Evolutionary conservation across 202 grass and related monocot genomes (phyloP), one percentile per base, ranked within the genome.

Genomic region (Panicum virgatum): DNA sequence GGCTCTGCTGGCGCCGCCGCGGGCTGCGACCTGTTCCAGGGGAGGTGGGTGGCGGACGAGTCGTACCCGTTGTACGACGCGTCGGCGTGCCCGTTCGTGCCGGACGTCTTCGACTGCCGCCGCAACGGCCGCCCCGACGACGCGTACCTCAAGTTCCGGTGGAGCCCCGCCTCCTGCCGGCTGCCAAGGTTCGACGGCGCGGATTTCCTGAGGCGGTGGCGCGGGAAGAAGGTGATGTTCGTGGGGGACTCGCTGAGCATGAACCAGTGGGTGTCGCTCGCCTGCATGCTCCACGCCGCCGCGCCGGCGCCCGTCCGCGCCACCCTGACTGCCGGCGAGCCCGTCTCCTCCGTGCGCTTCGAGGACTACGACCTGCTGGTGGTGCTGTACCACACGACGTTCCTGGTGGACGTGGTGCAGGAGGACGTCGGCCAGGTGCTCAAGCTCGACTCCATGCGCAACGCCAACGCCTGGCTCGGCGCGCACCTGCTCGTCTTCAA

Each of bases 401-500:
- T 81, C 86, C 75, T 93, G 22, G 88, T 93, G 27, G 88, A 93
- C 82, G 78, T 93, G 1, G 88, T 81, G 16, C 7, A 22, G 36
- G 78, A 80, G 65, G 61, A 63, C 6, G 16, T 74, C 37, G 88
- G 88, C 0, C 75, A 88, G 18, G 88, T 93, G 19, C 88, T 90
- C 0, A 93, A 67, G 82, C 82, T 93, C 0, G 88, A 88, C 34
- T 90, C 91, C 2, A 83, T 90, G n/a, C 59, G 65, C 51, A 62
- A 63, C 53, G 86, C 52, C 2, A 15, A 6, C 2, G 59, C 58
- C 0, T 93, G 91, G 91, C 78, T 63, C 14, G 64, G 58, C 40
- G 85, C 85, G 6, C 48, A 90, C 68, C 43, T 93, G 63, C 79
- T 93, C 58, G 54, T 93, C 79, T 93, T 93, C 91, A 90, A 90